These are phyloP conservation scores for Cyamopsis tetragonoloba DNA, from an alignment of 306 rosid genomes.

Conservation along the genomic window DNA sequence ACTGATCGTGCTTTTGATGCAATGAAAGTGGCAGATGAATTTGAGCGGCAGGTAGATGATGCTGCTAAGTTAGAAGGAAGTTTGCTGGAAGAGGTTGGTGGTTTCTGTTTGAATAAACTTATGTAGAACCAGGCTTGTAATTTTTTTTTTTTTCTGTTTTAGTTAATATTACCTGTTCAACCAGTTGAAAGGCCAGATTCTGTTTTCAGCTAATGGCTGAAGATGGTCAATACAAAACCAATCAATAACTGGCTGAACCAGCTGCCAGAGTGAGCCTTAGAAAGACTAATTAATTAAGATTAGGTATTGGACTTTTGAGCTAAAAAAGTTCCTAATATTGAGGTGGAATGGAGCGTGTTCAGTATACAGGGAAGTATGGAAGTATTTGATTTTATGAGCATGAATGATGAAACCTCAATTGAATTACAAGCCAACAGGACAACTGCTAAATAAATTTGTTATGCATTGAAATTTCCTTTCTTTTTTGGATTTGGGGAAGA, in stretches of 20 bases:
- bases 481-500: not conserved
- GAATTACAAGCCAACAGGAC: not conserved
- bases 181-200: not conserved
- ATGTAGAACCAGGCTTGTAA: not conserved
- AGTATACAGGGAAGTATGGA: not conserved
- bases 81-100: conserved; percentile 81
- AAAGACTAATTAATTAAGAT: not conserved
- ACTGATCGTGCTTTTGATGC: conserved; percentile 67
- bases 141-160: not conserved
- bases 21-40: conserved; percentile 50
- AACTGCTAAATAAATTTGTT: not conserved
- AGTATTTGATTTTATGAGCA: not conserved
- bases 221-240: conserved; percentile 11
- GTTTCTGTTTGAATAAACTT: not conserved
- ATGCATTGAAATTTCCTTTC: not conserved
- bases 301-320: not conserved
- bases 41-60: conserved; percentile 73
- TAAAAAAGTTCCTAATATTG: not conserved
- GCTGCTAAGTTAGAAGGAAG: conserved; percentile 63
- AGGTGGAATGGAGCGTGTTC: not conserved
- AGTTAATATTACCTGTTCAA: not conserved
- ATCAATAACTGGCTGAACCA: not conserved
- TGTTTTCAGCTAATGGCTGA: not conserved
- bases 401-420: not conserved
- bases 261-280: not conserved